A percentile compares a stretch with the other conserved stretches of the same genome.
These are phyloP conservation scores for Castanea crenata DNA, from an alignment of 306 rosid genomes.

Conservation along the genomic window DNA sequence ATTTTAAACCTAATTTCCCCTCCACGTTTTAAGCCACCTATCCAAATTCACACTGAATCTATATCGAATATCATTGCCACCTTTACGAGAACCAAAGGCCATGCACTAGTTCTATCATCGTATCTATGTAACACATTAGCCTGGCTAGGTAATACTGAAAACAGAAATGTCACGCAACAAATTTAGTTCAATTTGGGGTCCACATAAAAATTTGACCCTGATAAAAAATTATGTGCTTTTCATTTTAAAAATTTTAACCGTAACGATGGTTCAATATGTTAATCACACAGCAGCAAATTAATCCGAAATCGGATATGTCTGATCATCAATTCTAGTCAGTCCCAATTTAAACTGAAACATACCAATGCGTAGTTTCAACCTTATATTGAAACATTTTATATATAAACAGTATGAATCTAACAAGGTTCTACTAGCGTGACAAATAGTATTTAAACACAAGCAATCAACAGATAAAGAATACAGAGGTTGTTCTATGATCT, in stretches of 20 bases:
- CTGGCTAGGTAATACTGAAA: too few species aligned
- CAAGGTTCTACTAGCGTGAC: background rate
- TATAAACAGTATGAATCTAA: slow-evolving; percentile 19
- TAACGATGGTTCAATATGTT: background rate
- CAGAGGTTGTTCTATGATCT: slow-evolving; percentile 20
- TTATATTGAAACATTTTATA: slow-evolving; percentile 5
- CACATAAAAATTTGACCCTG: too few species aligned
- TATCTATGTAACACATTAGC: too few species aligned
- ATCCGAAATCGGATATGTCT: background rate
- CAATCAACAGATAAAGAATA: slow-evolving; percentile 7
- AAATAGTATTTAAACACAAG: slow-evolving; percentile 3
- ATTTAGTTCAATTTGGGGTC: too few species aligned
- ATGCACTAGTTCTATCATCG: too few species aligned
- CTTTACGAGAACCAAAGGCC: too few species aligned
- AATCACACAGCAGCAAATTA: background rate
- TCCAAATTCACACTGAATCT: too few species aligned
- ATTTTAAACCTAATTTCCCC: too few species aligned
- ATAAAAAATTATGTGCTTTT: background rate
- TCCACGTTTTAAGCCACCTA: too few species aligned
- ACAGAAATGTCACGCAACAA: too few species aligned
- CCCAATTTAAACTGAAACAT: background rate
- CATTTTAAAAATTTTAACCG: background rate
- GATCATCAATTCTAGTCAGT: background rate
- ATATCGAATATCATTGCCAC: too few species aligned
- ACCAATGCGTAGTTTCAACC: background rate